Conservation (phyloP, 768 basidiomycete genomes). For the Dioszegia hungarica region DNA sequence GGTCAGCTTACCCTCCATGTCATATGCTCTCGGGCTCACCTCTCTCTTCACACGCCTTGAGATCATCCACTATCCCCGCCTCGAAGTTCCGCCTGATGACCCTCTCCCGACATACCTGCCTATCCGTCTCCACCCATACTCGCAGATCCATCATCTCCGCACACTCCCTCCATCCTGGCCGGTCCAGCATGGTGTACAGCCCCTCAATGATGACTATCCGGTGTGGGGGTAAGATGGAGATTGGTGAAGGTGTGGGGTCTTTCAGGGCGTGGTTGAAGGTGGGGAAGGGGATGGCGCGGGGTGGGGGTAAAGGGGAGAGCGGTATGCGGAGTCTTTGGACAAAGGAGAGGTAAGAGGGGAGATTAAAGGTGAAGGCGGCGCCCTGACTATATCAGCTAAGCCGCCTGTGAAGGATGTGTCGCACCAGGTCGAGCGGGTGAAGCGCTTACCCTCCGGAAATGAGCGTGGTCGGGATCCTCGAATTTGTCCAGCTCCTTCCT, state of each 20-base stretch:
- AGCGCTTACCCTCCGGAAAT: slow-evolving; percentile 58
- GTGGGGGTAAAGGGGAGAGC: slow-evolving; percentile 3
- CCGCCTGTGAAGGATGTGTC: too few species aligned
- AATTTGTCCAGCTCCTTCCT: slow-evolving; percentile 64
- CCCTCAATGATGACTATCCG: slow-evolving; percentile 84
- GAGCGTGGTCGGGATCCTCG: slow-evolving; percentile 68
- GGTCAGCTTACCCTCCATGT: neutral
- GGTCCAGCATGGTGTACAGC: slow-evolving; percentile 73
- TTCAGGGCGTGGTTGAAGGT: slow-evolving; percentile 84
- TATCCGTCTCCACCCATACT: slow-evolving; percentile 65
- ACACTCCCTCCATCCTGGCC: slow-evolving; percentile 67
- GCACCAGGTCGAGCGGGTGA: neutral
- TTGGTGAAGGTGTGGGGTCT: slow-evolving; percentile 65
- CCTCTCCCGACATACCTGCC: slow-evolving; percentile 57
- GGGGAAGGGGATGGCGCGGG: slow-evolving; percentile 57
- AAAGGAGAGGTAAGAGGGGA: slow-evolving; percentile 64
- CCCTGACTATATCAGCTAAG: slow-evolving; percentile 53
- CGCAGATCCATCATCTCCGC: slow-evolving; percentile 67
- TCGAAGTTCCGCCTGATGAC: slow-evolving; percentile 69
- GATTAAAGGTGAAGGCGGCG: slow-evolving; percentile 87
- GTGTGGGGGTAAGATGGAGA: slow-evolving; percentile 60
- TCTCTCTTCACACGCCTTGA: slow-evolving; percentile 52
- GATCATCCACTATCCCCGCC: slow-evolving; percentile 66
- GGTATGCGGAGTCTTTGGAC: slow-evolving; percentile 58
- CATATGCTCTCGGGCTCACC: slow-evolving; percentile 12